Evolutionary conservation across 768 basidiomycete genomes (phyloP).

Genomic region (Phaeotremella skinneri): DNA sequence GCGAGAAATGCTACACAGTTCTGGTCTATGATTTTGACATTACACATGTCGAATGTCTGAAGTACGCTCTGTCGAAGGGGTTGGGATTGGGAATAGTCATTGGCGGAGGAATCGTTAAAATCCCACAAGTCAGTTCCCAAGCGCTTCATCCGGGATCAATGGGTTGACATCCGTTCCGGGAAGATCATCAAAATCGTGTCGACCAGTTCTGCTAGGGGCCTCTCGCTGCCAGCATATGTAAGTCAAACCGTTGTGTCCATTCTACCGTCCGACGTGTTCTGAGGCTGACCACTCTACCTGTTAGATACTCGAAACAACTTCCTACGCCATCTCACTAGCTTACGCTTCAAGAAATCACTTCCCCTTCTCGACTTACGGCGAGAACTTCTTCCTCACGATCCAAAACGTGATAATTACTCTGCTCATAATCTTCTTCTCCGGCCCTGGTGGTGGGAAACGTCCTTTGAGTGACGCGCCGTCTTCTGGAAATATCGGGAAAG

Average conservation of each 20-base stretch:
- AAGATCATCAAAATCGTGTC: constrained; percentile 44
- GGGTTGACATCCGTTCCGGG: background rate
- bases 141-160: background rate
- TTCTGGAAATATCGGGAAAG: constrained; percentile 26
- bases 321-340: constrained; percentile 82
- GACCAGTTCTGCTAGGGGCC: constrained; percentile 70
- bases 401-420: constrained; percentile 86
- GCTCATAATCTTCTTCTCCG: constrained; percentile 69
- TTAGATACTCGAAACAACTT: constrained; percentile 72
- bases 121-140: constrained; percentile 69
- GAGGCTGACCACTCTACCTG: background rate
- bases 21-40: constrained; percentile 83
- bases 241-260: constrained; percentile 7
- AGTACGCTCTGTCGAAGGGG: constrained; percentile 87
- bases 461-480: constrained; percentile 8
- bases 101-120: constrained; percentile 89
- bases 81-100: constrained; percentile 88
- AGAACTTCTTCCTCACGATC: constrained; percentile 87
- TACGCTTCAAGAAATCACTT: constrained; percentile 83
- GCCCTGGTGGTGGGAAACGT: constrained; percentile 6
- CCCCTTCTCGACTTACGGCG: constrained; percentile 96
- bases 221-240: constrained; percentile 79
- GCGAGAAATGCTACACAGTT: constrained; percentile 86
- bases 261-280: background rate
- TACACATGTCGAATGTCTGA: constrained; percentile 74